Evolutionary conservation across 2,329 filamentous ascomycete species (phyloP).

Genomic region (Clonostachys solani): DNA sequence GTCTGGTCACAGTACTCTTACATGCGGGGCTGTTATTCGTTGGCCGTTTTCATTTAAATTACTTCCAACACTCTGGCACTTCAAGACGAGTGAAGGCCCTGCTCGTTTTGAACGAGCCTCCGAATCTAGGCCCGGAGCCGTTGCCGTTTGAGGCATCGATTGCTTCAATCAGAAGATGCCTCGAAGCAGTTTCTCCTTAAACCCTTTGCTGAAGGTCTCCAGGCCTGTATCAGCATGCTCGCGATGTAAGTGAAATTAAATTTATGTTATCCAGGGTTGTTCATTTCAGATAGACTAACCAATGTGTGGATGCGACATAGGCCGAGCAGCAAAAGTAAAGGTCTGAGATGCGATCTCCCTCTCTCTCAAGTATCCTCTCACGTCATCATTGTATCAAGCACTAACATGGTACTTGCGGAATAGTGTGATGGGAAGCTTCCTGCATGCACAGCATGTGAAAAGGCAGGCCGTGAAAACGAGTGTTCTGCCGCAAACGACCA

Average conservation of each 20-base stretch:
- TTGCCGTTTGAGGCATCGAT: background rate
- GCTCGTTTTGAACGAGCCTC: background rate
- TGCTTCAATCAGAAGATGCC: conserved; percentile 25
- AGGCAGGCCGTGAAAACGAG: conserved; percentile 78
- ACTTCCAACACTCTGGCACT: too few species aligned
- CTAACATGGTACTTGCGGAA: background rate
- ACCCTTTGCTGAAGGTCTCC: conserved; percentile 67
- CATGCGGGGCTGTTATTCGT: too few species aligned
- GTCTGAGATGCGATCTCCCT: conserved; percentile 27
- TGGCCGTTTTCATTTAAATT: too few species aligned
- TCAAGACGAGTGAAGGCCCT: too few species aligned
- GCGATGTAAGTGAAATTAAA: conserved; percentile 48
- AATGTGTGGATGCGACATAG: conserved; percentile 23
- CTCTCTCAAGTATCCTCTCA: background rate
- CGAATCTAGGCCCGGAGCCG: background rate
- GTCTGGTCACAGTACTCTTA: too few species aligned
- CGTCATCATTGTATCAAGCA: background rate
- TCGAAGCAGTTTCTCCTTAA: conserved; percentile 43
- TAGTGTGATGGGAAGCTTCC: conserved; percentile 93
- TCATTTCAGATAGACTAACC: background rate
- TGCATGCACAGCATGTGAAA: conserved; percentile 92
- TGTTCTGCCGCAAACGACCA: conserved; percentile 95
- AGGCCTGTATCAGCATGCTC: conserved; percentile 78
- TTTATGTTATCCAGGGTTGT: background rate
- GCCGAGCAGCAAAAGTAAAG: conserved; percentile 90